Percentiles rank a stretch among this genome's conserved stretches.
phyloP scores from a whole-genome alignment of 352 stramenopile species.

The Pilasporangium apinafurcum region DNA sequence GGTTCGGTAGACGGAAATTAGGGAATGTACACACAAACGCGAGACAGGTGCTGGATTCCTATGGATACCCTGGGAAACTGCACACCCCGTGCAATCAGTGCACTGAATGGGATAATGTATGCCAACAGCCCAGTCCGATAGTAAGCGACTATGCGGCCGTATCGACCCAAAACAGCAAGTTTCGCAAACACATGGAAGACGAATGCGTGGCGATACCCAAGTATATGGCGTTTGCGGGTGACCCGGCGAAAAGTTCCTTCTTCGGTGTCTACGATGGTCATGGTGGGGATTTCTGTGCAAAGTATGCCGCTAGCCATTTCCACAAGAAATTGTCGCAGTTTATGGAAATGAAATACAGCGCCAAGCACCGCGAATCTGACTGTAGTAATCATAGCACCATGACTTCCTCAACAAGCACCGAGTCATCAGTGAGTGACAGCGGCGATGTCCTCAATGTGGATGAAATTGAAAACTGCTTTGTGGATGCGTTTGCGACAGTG shows the following conservation, averaged over 20 bases:
- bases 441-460: conserved; percentile 40
- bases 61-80: too few species aligned
- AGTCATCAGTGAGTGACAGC: conserved; percentile 22
- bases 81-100: too few species aligned
- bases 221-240: conserved; percentile 47
- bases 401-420: conserved; percentile 43
- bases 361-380: conserved; percentile 24
- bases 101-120: too few species aligned
- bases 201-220: conserved; percentile 72
- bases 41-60: too few species aligned
- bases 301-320: conserved; percentile 70
- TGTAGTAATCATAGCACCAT: conserved; percentile 33
- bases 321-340: conserved; percentile 42
- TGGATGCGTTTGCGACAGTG: conserved; percentile 47
- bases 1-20: too few species aligned
- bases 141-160: conserved; percentile 67
- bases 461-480: conserved; percentile 60
- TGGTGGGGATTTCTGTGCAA: conserved; percentile 71
- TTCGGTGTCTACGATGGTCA: conserved; percentile 84
- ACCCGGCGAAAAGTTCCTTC: conserved; percentile 65
- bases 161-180: conserved; percentile 76
- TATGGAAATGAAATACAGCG: conserved; percentile 31
- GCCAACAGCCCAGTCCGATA: conserved; percentile 28
- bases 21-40: too few species aligned
- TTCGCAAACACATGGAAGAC: conserved; percentile 81